These are phyloP conservation scores for Colletotrichum somersetense DNA, from an alignment of 2,329 filamentous ascomycete species.

Conservation along the genomic window DNA sequence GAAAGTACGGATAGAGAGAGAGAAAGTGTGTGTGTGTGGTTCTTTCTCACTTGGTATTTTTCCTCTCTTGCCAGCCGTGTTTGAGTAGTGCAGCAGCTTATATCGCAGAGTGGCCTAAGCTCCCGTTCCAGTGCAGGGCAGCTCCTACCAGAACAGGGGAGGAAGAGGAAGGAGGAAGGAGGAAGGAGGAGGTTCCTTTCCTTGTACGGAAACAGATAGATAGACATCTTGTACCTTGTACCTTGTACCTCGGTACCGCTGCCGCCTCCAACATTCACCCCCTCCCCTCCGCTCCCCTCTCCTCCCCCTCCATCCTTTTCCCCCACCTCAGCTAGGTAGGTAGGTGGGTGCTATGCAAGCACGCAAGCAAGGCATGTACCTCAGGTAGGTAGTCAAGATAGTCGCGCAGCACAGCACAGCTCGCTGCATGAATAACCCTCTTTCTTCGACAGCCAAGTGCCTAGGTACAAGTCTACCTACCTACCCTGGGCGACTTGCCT, in stretches of 20 bases:
- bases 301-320: not conserved
- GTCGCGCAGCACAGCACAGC: conserved; percentile 12
- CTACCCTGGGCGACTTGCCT: conserved; percentile 8
- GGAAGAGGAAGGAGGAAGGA: not conserved
- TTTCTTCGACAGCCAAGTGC: conserved; percentile 16
- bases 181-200: not conserved
- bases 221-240: not conserved
- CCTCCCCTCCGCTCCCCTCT: conserved; percentile 4
- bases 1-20: not conserved
- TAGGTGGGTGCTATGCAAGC: too few species aligned
- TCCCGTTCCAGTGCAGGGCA: conserved; percentile 29
- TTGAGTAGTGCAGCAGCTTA: conserved; percentile 29
- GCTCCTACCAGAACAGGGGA: conserved; percentile 6
- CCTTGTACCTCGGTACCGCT: conserved; percentile 19
- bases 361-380: too few species aligned
- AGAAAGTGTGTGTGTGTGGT: not conserved
- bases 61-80: conserved; percentile 30
- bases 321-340: not conserved
- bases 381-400: not conserved
- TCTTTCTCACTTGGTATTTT: not conserved
- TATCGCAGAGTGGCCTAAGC: conserved; percentile 36
- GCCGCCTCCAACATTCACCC: conserved; percentile 10
- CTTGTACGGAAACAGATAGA: not conserved
- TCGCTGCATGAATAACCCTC: conserved; percentile 2
- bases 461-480: conserved; percentile 5